phyloP scores from a whole-genome alignment of 106 monocot genomes.

The Allium sativum region DNA sequence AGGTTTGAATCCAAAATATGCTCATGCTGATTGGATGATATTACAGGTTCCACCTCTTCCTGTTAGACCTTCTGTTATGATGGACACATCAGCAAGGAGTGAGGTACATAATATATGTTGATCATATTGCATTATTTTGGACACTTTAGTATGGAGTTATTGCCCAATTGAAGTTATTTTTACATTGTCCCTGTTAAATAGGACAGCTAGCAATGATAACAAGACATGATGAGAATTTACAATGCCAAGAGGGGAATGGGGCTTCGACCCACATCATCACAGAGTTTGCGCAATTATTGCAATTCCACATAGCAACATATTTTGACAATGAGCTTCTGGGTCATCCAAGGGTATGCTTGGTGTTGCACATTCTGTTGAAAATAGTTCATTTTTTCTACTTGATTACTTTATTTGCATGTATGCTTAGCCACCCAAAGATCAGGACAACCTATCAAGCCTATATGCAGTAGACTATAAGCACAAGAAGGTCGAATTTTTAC shows the following conservation, averaged over 20 bases:
- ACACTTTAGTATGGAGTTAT: too few species aligned
- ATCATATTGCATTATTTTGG: too few species aligned
- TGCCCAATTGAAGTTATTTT: too few species aligned
- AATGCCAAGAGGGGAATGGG: constrained; percentile 86
- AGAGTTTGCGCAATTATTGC: constrained; percentile 92
- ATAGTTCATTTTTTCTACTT: too few species aligned
- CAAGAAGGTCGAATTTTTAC: constrained; percentile 97
- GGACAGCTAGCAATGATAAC: constrained; percentile 96
- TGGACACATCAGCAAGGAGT: constrained; percentile 96
- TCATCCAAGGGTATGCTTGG: constrained; percentile 72
- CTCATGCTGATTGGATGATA: constrained; percentile 99
- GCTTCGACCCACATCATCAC: constrained; percentile 97
- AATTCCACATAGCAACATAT: constrained; percentile 97
- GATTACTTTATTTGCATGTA: constrained; percentile 6
- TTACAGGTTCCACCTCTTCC: constrained; percentile 96
- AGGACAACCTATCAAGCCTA: constrained; percentile 86
- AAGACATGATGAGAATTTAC: constrained; percentile 87
- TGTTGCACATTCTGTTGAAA: background rate
- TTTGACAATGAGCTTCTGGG: constrained; percentile 98
- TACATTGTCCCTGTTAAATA: too few species aligned
- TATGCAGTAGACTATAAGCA: constrained; percentile 92
- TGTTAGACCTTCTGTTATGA: constrained; percentile 98
- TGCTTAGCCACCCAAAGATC: constrained; percentile 92
- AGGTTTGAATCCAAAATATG: constrained; percentile 94
- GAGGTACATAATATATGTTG: constrained; percentile 29